These are phyloP conservation scores for Yamadazyma dushanensis DNA, from an alignment of 1,139 yeast species.

Conservation along the genomic window DNA sequence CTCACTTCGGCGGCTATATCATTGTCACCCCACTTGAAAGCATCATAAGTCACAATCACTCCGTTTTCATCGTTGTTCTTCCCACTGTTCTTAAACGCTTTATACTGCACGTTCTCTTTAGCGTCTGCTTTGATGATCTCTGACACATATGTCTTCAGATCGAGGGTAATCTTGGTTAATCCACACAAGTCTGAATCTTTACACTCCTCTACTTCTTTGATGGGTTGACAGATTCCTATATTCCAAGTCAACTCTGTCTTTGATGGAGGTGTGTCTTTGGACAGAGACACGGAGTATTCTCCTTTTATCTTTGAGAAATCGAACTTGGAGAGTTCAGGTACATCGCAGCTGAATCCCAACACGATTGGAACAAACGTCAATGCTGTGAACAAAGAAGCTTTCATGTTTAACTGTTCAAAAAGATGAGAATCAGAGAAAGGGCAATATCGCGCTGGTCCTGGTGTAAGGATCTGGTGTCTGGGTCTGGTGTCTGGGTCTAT, in stretches of 20 bases:
- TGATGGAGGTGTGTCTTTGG: constrained; percentile 76
- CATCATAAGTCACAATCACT: constrained; percentile 47
- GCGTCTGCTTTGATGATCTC: constrained; percentile 55
- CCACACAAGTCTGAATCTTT: constrained; percentile 72
- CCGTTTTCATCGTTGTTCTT: constrained; percentile 36
- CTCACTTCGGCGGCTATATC: constrained; percentile 51
- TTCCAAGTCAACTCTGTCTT: constrained; percentile 63
- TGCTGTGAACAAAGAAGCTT: not conserved
- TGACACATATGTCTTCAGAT: constrained; percentile 41
- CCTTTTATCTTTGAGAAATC: constrained; percentile 52
- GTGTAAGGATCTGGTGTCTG: too few relatives aligned
- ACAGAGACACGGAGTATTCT: constrained; percentile 34
- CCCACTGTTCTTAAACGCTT: constrained; percentile 22
- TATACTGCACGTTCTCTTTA: constrained; percentile 33
- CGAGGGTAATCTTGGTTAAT: constrained; percentile 51
- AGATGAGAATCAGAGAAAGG: too few relatives aligned
- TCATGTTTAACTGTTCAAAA: too few relatives aligned
- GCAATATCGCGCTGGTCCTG: too few relatives aligned
- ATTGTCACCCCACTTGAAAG: constrained; percentile 72
- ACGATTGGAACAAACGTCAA: constrained; percentile 1
- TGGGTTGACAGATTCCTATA: constrained; percentile 65
- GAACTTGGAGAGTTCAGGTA: constrained; percentile 38
- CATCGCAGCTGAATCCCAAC: constrained; percentile 42
- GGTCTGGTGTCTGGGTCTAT: too few relatives aligned
- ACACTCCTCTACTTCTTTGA: constrained; percentile 49